These are phyloP conservation scores for Sporothrix curviconia DNA, from an alignment of 2,329 filamentous ascomycete genomes.

Conservation along the genomic window DNA sequence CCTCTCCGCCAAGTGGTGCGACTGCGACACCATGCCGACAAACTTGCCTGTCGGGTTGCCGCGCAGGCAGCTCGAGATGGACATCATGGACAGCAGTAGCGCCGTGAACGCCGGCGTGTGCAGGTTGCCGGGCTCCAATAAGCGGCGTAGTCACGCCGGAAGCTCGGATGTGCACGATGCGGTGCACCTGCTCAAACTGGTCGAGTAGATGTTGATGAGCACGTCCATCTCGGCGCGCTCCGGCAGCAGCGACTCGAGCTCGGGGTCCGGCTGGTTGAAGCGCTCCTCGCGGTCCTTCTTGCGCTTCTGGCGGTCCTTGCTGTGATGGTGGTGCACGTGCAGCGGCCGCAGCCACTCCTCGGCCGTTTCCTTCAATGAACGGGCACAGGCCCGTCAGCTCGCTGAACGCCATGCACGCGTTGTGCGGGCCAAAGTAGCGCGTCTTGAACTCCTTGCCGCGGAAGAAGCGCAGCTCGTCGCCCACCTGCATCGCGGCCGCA, in stretches of 20 bases:
- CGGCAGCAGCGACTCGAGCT: conserved; percentile 42
- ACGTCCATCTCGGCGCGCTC: conserved; percentile 28
- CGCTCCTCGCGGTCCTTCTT: conserved; percentile 46
- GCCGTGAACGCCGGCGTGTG: conserved; percentile 50
- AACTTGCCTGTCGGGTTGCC: conserved; percentile 48
- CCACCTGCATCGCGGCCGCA: conserved; percentile 31
- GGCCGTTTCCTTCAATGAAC: conserved; percentile 57
- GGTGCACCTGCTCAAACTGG: conserved; percentile 33
- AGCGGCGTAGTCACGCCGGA: conserved; percentile 47
- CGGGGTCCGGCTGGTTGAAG: conserved; percentile 41
- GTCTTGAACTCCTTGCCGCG: conserved; percentile 54
- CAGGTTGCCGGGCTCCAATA: conserved; percentile 43
- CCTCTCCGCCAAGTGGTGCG: conserved; percentile 47
- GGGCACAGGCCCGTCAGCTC: conserved; percentile 52
- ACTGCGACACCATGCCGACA: conserved; percentile 51
- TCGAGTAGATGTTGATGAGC: conserved; percentile 32
- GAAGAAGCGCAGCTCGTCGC: conserved; percentile 50
- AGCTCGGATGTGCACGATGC: conserved; percentile 54
- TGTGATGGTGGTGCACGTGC: conserved; percentile 46
- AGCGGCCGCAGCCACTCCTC: conserved; percentile 56
- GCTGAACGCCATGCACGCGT: conserved; percentile 53
- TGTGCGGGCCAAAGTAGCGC: conserved; percentile 54
- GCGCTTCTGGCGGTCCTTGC: conserved; percentile 50
- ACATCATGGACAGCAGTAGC: conserved; percentile 53
- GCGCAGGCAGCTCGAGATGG: conserved; percentile 51